Evolutionary conservation across 768 basidiomycete genomes (phyloP).

Genomic region (Tylopilus sp.): DNA sequence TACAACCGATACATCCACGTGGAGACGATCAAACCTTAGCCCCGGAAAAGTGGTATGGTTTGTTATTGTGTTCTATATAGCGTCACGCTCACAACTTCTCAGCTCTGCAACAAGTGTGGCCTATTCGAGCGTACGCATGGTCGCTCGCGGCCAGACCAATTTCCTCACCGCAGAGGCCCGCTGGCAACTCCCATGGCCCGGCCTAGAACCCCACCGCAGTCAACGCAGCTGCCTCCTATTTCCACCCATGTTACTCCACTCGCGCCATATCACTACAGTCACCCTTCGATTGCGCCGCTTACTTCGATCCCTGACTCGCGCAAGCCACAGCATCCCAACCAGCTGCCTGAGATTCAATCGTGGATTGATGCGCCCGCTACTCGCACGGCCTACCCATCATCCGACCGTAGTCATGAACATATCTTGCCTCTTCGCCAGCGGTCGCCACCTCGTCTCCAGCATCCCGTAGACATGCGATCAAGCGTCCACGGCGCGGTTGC

Average conservation of each 20-base stretch:
- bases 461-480: conserved; percentile 33
- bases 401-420: conserved; percentile 32
- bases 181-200: conserved; percentile 48
- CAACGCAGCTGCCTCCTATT: conserved; percentile 44
- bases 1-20: conserved; percentile 81
- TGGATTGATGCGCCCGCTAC: conserved; percentile 40
- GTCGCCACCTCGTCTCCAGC: conserved; percentile 32
- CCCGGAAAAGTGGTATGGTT: conserved; percentile 70
- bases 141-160: conserved; percentile 73
- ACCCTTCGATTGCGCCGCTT: conserved; percentile 51
- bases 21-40: conserved; percentile 72
- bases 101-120: conserved; percentile 66
- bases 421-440: conserved; percentile 30
- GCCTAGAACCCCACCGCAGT: conserved; percentile 50
- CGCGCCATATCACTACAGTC: conserved; percentile 48
- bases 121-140: conserved; percentile 80
- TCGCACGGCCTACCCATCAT: conserved; percentile 27
- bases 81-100: conserved; percentile 1
- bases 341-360: conserved; percentile 46
- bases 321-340: conserved; percentile 33
- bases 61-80: not conserved
- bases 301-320: conserved; percentile 35
- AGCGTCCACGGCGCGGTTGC: conserved; percentile 31
- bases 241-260: conserved; percentile 37
- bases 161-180: conserved; percentile 76